These are phyloP conservation scores for Avena insularis DNA, from an alignment of 176 grass and related monocot genomes.

Conservation along the genomic window DNA sequence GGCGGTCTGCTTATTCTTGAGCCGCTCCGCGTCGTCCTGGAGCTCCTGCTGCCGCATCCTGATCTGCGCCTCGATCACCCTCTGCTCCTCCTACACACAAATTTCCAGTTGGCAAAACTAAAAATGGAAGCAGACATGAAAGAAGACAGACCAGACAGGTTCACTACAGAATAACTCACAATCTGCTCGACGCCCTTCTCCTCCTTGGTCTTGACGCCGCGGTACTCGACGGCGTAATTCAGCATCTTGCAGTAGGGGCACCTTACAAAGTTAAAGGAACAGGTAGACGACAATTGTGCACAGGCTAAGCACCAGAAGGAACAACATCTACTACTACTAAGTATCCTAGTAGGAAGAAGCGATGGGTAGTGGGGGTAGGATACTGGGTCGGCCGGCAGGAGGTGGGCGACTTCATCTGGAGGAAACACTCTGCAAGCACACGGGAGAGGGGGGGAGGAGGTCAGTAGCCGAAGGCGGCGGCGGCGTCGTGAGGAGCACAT, in stretches of 20 bases:
- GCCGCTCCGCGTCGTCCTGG: slow-evolving; percentile 66
- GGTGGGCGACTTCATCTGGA: slow-evolving; percentile 84
- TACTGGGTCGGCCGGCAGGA: slow-evolving; percentile 74
- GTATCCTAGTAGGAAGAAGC: not conserved
- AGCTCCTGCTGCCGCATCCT: slow-evolving; percentile 89
- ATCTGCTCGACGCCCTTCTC: slow-evolving; percentile 91
- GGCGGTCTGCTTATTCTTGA: slow-evolving; percentile 66
- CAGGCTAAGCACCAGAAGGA: not conserved
- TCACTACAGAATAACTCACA: slow-evolving; percentile 50
- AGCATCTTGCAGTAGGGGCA: slow-evolving; percentile 93
- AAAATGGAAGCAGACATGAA: not conserved
- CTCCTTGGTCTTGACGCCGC: slow-evolving; percentile 79
- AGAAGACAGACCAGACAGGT: not conserved
- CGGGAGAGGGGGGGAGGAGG: too few species aligned
- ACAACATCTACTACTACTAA: not conserved
- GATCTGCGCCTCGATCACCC: slow-evolving; percentile 96
- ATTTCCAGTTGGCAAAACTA: not conserved
- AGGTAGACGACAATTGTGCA: not conserved
- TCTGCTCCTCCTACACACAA: slow-evolving; percentile 79
- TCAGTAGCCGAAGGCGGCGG: not conserved
- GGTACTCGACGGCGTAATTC: slow-evolving; percentile 88
- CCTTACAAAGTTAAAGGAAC: slow-evolving; percentile 60
- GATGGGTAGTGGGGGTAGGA: slow-evolving; percentile 47
- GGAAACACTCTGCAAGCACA: slow-evolving; percentile 83
- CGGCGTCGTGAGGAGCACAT: not conserved